Evolutionary conservation across 768 basidiomycete genomes (phyloP).

Genomic region (Hypholoma sublateritium): DNA sequence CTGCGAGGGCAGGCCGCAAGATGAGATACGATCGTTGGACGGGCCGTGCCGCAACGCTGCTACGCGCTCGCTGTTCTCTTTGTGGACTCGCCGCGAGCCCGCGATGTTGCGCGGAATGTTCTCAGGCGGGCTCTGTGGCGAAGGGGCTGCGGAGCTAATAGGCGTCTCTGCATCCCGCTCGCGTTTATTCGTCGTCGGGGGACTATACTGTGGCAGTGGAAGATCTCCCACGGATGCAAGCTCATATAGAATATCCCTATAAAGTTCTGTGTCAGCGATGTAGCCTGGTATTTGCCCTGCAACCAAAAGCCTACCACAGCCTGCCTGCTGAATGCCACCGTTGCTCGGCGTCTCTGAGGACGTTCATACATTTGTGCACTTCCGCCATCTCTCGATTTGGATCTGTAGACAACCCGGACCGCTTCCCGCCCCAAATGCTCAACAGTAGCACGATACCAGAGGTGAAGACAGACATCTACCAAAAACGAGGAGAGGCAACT

Average conservation of each 20-base stretch:
- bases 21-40: background rate
- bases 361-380: constrained; percentile 62
- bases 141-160: constrained; percentile 10
- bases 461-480: constrained; percentile 41
- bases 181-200: constrained; percentile 54
- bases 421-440: constrained; percentile 65
- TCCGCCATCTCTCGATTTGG: constrained; percentile 59
- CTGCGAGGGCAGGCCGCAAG: background rate
- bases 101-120: constrained; percentile 33
- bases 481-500: background rate
- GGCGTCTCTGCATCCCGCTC: constrained; percentile 59
- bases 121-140: constrained; percentile 4
- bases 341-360: constrained; percentile 40
- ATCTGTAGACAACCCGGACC: constrained; percentile 47
- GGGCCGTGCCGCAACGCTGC: background rate
- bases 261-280: background rate
- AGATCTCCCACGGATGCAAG: constrained; percentile 71
- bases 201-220: constrained; percentile 59
- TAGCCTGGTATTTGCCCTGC: no score
- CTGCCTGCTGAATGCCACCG: constrained; percentile 46
- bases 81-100: constrained; percentile 25
- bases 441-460: constrained; percentile 60
- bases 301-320: constrained; percentile 32
- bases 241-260: constrained; percentile 73
- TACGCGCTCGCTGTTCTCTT: background rate